phyloP scores from a whole-genome alignment of 805 yeast species.

The Schwanniomyces occidentalis region DNA sequence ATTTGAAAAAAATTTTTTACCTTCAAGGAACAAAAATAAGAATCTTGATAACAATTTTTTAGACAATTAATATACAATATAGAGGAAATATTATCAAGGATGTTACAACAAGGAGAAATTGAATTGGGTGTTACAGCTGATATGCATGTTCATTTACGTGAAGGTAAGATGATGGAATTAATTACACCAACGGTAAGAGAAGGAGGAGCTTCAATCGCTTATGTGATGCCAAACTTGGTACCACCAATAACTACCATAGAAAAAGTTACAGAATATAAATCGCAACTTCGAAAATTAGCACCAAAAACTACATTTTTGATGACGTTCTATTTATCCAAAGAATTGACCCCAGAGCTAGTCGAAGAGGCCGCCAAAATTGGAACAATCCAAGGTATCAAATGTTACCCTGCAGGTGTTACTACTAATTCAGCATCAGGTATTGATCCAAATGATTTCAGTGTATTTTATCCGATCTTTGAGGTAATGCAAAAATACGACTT shows the following conservation, averaged over 20 bases:
- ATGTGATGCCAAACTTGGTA: slow-evolving; percentile 92
- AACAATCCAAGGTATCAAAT: slow-evolving; percentile 84
- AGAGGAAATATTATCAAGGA: neutral
- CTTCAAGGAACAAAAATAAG: too few relatives aligned
- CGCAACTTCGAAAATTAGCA: slow-evolving; percentile 59
- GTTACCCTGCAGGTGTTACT: slow-evolving; percentile 99
- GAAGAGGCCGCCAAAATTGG: slow-evolving; percentile 70
- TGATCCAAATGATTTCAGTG: slow-evolving; percentile 86
- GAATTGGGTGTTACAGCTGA: slow-evolving; percentile 79
- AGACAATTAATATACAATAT: too few relatives aligned
- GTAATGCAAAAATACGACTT: slow-evolving; percentile 80
- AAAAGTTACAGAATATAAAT: slow-evolving; percentile 69
- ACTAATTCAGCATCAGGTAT: slow-evolving; percentile 93
- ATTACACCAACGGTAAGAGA: slow-evolving; percentile 86
- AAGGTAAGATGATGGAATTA: slow-evolving; percentile 88
- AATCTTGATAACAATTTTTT: too few relatives aligned
- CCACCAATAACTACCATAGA: slow-evolving; percentile 88
- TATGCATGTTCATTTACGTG: slow-evolving; percentile 94
- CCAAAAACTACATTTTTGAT: slow-evolving; percentile 87
- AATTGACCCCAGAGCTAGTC: slow-evolving; percentile 82
- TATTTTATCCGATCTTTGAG: slow-evolving; percentile 84
- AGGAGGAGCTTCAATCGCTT: slow-evolving; percentile 91
- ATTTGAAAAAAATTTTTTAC: too few relatives aligned
- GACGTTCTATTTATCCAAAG: slow-evolving; percentile 81
- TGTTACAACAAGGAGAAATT: slow-evolving; percentile 23